These are phyloP conservation scores for Rubus idaeus DNA, from an alignment of 306 rosid species.

Conservation along the genomic window DNA sequence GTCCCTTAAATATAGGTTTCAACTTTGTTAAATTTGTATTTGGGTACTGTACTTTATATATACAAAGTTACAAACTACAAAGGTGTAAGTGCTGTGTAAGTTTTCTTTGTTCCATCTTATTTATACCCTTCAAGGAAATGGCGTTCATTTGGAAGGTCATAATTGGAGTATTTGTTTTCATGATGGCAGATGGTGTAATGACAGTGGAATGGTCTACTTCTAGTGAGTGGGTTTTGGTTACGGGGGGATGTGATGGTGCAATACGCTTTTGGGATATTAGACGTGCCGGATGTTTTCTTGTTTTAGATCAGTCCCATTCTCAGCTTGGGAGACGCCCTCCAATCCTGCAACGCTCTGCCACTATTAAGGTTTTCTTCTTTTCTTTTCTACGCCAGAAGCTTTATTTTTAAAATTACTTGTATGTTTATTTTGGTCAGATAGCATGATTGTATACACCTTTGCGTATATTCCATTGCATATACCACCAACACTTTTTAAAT, in stretches of 20 bases:
- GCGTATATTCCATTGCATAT: neutral
- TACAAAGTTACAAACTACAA: neutral
- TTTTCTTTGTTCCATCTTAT: neutral
- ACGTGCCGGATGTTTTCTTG: constrained; percentile 80
- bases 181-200: constrained; percentile 85
- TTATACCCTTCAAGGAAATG: neutral
- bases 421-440: neutral
- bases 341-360: constrained; percentile 43
- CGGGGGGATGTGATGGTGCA: constrained; percentile 99
- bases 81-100: neutral
- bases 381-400: constrained; percentile 14
- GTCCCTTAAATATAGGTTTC: constrained; percentile 1
- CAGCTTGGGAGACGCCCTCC: constrained; percentile 95
- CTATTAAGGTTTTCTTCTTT: constrained; percentile 52
- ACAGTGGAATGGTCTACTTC: constrained; percentile 88
- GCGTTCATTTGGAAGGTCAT: neutral
- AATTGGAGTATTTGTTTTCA: constrained; percentile 10
- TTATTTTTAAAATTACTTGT: constrained; percentile 7
- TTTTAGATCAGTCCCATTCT: constrained; percentile 81
- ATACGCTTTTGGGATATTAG: constrained; percentile 97
- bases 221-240: constrained; percentile 83
- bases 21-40: neutral
- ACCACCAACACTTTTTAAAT: neutral
- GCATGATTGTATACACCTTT: neutral
- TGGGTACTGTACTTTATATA: neutral